These are phyloP conservation scores for Colletotrichum neosansevieriae DNA, from an alignment of 2,329 filamentous ascomycete species.

Conservation along the genomic window DNA sequence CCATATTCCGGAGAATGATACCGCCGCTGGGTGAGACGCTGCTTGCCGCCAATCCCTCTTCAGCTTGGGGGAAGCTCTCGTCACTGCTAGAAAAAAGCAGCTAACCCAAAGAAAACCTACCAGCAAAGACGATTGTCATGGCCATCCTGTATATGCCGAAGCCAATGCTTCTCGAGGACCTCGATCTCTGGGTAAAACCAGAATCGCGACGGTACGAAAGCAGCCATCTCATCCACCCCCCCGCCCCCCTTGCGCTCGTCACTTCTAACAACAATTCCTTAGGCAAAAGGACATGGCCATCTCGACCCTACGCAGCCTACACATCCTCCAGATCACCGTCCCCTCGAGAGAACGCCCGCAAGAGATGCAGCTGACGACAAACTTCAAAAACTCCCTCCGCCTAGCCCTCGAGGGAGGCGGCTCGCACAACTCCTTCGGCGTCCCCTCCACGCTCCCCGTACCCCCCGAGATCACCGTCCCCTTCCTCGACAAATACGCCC, in stretches of 20 bases:
- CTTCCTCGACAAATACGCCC: slow-evolving; percentile 87
- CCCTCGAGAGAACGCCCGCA: slow-evolving; percentile 72
- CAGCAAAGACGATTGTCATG: slow-evolving; percentile 96
- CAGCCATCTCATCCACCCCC: not conserved
- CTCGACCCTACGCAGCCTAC: slow-evolving; percentile 83
- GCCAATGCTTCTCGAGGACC: slow-evolving; percentile 81
- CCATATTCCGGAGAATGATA: slow-evolving; percentile 97
- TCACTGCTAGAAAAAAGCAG: not conserved
- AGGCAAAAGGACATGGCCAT: slow-evolving; percentile 88
- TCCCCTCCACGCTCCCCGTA: slow-evolving; percentile 77
- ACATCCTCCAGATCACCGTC: slow-evolving; percentile 80
- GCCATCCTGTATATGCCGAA: slow-evolving; percentile 90
- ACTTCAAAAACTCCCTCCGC: slow-evolving; percentile 86
- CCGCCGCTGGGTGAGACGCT: slow-evolving; percentile 80
- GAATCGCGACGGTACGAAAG: slow-evolving; percentile 56
- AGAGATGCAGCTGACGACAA: slow-evolving; percentile 81
- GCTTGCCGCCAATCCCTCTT: not conserved
- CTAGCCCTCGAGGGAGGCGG: slow-evolving; percentile 90
- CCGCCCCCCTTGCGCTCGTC: not conserved
- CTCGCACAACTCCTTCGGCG: slow-evolving; percentile 88
- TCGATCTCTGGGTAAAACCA: slow-evolving; percentile 88
- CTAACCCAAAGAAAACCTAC: slow-evolving; percentile 10
- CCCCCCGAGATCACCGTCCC: slow-evolving; percentile 74
- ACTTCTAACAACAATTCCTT: slow-evolving; percentile 20
- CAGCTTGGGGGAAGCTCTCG: not conserved